These are phyloP conservation scores for Telopea speciosissima DNA, from an alignment of 177 flowering plant genomes.

Conservation along the genomic window DNA sequence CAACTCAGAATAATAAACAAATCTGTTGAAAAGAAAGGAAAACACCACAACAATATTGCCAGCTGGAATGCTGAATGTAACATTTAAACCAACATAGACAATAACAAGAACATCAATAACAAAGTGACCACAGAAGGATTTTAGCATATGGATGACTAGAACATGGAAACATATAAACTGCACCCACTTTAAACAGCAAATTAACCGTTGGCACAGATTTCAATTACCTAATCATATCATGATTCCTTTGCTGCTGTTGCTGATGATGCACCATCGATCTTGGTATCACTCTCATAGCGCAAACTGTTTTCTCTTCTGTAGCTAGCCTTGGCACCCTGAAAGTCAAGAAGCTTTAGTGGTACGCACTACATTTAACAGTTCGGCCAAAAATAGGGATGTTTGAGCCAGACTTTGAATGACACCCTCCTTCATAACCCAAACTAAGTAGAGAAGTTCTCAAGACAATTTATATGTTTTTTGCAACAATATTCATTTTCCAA, in stretches of 20 bases:
- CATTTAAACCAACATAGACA: neutral
- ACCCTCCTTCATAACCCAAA: too few relatives aligned
- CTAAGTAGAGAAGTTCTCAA: too few relatives aligned
- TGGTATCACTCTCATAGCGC: conserved; percentile 25
- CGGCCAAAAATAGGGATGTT: neutral
- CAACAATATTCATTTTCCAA: too few relatives aligned
- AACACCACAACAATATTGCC: neutral
- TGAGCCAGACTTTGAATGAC: too few relatives aligned
- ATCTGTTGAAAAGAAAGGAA: neutral
- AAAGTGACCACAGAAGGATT: neutral
- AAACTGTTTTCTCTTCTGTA: conserved; percentile 48
- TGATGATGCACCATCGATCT: neutral
- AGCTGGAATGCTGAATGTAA: neutral
- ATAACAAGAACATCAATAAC: neutral
- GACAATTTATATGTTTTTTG: too few relatives aligned
- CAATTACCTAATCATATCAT: neutral
- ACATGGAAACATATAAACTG: neutral
- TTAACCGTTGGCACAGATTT: neutral
- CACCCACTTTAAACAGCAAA: neutral
- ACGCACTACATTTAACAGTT: neutral
- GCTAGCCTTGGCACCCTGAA: conserved; percentile 48
- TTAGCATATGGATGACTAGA: neutral
- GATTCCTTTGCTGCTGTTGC: neutral
- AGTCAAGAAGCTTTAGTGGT: neutral
- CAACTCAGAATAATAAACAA: neutral